Percentiles rank a stretch among this genome's conserved stretches.
Conservation (phyloP, 2,329 filamentous ascomycete species). For the Helicocarpus griseus region DNA sequence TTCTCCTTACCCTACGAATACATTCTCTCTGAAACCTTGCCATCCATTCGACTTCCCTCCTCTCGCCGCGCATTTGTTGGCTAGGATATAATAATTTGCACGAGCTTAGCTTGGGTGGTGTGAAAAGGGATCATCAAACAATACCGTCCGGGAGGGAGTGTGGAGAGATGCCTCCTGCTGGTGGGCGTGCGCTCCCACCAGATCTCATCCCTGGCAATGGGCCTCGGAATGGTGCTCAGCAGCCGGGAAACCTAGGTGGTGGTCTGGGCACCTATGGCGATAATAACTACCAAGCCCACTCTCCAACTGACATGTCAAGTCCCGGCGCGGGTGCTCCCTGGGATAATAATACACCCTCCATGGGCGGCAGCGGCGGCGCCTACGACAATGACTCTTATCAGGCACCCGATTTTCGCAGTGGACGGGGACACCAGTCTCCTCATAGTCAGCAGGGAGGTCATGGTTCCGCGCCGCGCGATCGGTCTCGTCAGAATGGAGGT, state of each 20-base stretch:
- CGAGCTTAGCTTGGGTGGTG: constrained; percentile 1
- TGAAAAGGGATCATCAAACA: constrained; percentile 5
- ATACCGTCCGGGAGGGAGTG: not conserved
- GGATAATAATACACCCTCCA: constrained; percentile 14
- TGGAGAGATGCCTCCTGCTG: constrained; percentile 30
- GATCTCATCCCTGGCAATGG: constrained; percentile 35
- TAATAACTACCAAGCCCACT: constrained; percentile 26
- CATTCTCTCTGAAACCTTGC: too few relatives aligned
- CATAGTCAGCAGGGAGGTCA: constrained; percentile 23
- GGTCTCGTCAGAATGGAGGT: constrained; percentile 28
- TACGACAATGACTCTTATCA: constrained; percentile 17
- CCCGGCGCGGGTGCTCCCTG: constrained; percentile 27
- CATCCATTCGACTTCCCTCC: not conserved
- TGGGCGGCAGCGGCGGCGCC: constrained; percentile 6
- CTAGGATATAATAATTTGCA: not conserved
- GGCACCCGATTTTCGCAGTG: constrained; percentile 21
- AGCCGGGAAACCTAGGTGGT: constrained; percentile 25
- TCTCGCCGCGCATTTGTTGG: not conserved
- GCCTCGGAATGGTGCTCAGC: constrained; percentile 22
- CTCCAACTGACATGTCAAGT: constrained; percentile 32
- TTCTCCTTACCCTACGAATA: not conserved
- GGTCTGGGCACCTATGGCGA: constrained; percentile 21
- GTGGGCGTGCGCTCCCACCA: constrained; percentile 30
- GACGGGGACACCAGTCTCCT: constrained; percentile 23
- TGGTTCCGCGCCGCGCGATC: constrained; percentile 24